A percentile compares a stretch with the other conserved stretches of the same genome.
Conservation (phyloP, 2,329 filamentous ascomycete genomes). For the Pseudogymnoascus verrucosus region DNA sequence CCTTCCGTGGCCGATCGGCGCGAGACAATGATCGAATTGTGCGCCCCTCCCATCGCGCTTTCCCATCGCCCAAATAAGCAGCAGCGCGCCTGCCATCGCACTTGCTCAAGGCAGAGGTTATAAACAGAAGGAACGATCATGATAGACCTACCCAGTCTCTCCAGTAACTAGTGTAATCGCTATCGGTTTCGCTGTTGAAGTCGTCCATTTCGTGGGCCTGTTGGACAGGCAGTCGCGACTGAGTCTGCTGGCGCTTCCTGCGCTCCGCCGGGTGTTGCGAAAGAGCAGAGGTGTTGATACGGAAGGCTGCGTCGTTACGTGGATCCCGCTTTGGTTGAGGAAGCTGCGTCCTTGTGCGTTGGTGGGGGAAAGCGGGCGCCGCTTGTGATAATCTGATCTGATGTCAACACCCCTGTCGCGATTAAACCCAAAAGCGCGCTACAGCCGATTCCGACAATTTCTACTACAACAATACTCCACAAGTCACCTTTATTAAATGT, state of each 20-base stretch:
- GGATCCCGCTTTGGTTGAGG: neutral
- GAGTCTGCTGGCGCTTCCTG: slow-evolving; percentile 4
- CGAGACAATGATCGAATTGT: neutral
- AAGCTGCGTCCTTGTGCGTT: neutral
- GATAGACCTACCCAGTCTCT: slow-evolving; percentile 81
- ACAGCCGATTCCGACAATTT: neutral
- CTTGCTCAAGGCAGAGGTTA: neutral
- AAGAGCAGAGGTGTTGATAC: neutral
- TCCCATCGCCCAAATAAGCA: neutral
- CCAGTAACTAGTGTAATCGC: slow-evolving; percentile 99
- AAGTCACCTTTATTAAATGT: slow-evolving; percentile 14
- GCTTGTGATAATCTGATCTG: slow-evolving; percentile 8
- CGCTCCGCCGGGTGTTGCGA: neutral
- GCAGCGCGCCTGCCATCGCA: neutral
- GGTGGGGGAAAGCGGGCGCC: slow-evolving; percentile 7
- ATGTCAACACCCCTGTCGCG: slow-evolving; percentile 8
- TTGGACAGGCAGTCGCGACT: neutral
- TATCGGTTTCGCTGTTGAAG: slow-evolving; percentile 95
- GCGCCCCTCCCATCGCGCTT: neutral
- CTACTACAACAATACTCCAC: slow-evolving; percentile 17
- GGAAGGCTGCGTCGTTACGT: slow-evolving; percentile 1
- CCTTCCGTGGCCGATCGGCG: neutral
- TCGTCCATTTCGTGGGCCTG: slow-evolving; percentile 65
- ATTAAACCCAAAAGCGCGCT: slow-evolving; percentile 3
- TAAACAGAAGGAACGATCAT: slow-evolving; percentile 8